Evolutionary conservation across 805 yeast species (phyloP).

Genomic region (Suhomyces pyralidae): DNA sequence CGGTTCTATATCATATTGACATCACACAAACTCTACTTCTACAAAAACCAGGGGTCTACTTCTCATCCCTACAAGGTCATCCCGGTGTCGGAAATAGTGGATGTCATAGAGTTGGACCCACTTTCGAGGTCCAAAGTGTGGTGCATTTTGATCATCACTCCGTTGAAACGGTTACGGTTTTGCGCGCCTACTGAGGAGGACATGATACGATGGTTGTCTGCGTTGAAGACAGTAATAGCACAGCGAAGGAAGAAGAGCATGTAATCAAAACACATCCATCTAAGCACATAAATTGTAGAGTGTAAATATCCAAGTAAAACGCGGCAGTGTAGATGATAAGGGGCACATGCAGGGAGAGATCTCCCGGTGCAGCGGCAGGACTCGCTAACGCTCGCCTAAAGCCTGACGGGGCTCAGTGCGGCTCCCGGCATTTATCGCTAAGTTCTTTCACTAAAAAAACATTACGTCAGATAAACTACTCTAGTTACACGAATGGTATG

Average conservation of each 20-base stretch:
- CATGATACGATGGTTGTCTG: slow-evolving; percentile 47
- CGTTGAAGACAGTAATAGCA: slow-evolving; percentile 35
- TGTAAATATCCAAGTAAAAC: too few relatives aligned
- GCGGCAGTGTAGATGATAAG: background rate
- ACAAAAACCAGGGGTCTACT: slow-evolving; percentile 26
- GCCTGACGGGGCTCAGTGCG: background rate
- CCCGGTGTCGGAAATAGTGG: slow-evolving; percentile 32
- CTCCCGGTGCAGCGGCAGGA: too few relatives aligned
- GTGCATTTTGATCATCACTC: slow-evolving; percentile 49
- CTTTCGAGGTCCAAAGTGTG: slow-evolving; percentile 39
- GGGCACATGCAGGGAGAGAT: too few relatives aligned
- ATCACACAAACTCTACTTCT: slow-evolving; percentile 37
- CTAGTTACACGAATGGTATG: background rate
- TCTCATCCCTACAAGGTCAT: slow-evolving; percentile 28
- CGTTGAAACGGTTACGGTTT: slow-evolving; percentile 42
- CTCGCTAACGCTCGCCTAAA: background rate
- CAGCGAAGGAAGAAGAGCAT: slow-evolving; percentile 12
- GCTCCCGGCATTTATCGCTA: background rate
- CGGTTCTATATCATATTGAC: slow-evolving; percentile 43
- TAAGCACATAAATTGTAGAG: too few relatives aligned
- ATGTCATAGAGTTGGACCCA: slow-evolving; percentile 51
- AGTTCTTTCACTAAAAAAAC: background rate
- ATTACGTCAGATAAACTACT: background rate
- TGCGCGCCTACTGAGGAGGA: slow-evolving; percentile 46
- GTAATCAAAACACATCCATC: too few relatives aligned